Percentiles rank a stretch among this genome's conserved stretches.
These are phyloP conservation scores for Pseudophaeomoniella oleicola DNA, from an alignment of 2,329 filamentous ascomycete species.

Conservation along the genomic window DNA sequence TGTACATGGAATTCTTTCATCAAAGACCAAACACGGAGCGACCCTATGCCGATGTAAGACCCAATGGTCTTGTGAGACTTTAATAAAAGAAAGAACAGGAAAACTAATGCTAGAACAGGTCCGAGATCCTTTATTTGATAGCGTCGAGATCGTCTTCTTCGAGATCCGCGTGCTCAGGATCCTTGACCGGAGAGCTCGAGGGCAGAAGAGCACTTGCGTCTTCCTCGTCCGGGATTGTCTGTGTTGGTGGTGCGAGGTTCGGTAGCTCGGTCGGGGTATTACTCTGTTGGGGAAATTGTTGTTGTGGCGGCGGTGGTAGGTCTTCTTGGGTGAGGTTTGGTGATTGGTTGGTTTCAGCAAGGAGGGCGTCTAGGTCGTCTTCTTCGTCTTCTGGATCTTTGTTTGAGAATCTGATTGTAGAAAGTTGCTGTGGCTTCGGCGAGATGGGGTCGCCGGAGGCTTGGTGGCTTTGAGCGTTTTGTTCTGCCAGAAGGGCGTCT, in stretches of 20 bases:
- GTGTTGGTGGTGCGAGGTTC: background rate
- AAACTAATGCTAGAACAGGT: no score
- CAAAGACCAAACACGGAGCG: no score
- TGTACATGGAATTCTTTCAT: no score
- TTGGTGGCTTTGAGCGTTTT: slow-evolving; percentile 3
- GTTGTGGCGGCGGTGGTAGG: background rate
- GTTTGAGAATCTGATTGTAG: background rate
- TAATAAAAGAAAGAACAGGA: no score
- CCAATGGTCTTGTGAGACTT: no score
- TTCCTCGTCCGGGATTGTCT: background rate
- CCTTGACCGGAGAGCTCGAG: background rate
- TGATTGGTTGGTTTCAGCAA: background rate
- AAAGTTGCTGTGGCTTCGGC: background rate
- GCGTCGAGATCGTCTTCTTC: background rate
- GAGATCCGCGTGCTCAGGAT: background rate
- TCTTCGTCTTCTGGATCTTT: background rate
- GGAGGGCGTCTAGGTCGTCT: background rate
- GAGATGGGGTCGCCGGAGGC: background rate
- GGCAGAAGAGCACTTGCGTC: background rate
- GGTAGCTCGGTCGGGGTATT: background rate
- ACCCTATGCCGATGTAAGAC: no score
- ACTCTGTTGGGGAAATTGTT: background rate
- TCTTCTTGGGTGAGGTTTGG: background rate
- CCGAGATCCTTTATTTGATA: no score
- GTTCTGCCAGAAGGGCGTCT: slow-evolving; percentile 4